Evolutionary conservation across 768 basidiomycete genomes (phyloP), one percentile per base, ranked within the genome.

Genomic region (Crucibulum laeve): DNA sequence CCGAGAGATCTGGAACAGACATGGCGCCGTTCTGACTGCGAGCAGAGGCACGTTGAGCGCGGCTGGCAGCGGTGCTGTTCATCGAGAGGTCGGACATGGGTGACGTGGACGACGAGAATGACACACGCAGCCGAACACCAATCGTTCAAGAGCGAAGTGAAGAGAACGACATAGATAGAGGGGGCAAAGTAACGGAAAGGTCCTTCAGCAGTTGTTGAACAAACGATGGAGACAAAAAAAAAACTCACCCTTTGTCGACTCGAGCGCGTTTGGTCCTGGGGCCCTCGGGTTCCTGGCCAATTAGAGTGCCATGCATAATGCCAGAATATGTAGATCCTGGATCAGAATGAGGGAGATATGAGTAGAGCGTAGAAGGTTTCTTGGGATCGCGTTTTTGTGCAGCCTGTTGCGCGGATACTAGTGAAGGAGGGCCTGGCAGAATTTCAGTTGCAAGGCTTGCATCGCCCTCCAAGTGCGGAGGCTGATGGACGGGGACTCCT

Each of bases 261-360:
- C 85, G 74, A 55, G 82, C 71, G 53, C 86, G 80, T 69, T 91
- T 87, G 60, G 81, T 68, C 62, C 81, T 75, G 42, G 80, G 70
- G 38, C 82, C 83, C 47, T 83, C 82, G 52, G 76, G 63, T 56
- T 82, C 82, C 54, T 80, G 79, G 49, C 77, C 72, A 56, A 75
- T 70, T 50, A 82, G 71, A 58, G 83, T 76, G 48, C 78, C 77
- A 51, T 80, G 74, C 70, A 81, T 75, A 59, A 84, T 76, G 47
- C 83, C 86, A 60, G 84, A 80, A 71, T 89, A 92, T 19, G 89
- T 92, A 54, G 90, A 84, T 58, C 90, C 89, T 49, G 90, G 90
- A 73, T 92, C 90, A 57, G 82, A 80, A 49, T 79, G 67, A 37
- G 89, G 88, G 59, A 92, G 73, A 73, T 91, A 92, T 49, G 90